Percentiles rank a stretch among this genome's conserved stretches.
These are phyloP conservation scores for Coemansia sp. DNA, from an alignment of 192 early-diverging fungal genomes.

Conservation along the genomic window DNA sequence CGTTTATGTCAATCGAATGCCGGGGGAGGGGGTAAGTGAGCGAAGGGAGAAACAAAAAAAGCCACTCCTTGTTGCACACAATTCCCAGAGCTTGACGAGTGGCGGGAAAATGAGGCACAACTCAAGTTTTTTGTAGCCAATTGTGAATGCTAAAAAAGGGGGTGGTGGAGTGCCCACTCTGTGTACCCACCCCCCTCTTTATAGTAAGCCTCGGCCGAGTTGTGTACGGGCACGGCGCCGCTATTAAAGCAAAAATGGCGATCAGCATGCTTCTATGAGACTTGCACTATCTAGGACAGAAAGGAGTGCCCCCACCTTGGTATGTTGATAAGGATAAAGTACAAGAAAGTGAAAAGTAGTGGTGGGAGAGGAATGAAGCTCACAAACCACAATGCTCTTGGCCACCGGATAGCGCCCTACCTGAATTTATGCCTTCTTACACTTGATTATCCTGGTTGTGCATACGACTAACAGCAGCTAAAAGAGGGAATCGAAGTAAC, in stretches of 20 bases:
- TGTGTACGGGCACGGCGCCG: neutral
- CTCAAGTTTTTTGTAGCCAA: neutral
- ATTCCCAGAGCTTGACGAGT: neutral
- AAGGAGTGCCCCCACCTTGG: neutral
- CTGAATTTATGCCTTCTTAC: conserved; percentile 1
- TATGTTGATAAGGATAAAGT: neutral
- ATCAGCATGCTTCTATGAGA: neutral
- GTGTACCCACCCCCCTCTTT: neutral
- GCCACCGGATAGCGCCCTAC: conserved; percentile 7
- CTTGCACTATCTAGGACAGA: neutral
- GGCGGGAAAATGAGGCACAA: neutral
- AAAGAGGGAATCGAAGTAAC: neutral
- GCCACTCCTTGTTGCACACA: neutral
- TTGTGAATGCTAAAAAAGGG: neutral
- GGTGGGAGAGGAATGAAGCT: neutral
- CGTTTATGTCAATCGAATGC: neutral
- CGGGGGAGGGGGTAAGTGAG: neutral
- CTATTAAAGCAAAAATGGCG: neutral
- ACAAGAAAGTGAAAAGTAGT: neutral
- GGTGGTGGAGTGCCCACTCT: neutral
- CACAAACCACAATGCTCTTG: neutral
- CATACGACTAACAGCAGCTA: neutral
- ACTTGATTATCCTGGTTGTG: neutral
- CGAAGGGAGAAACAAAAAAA: neutral
- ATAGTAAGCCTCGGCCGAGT: neutral